Evolutionary conservation across 331 rosid species (phyloP).

Genomic region (Acacia pycnantha): DNA sequence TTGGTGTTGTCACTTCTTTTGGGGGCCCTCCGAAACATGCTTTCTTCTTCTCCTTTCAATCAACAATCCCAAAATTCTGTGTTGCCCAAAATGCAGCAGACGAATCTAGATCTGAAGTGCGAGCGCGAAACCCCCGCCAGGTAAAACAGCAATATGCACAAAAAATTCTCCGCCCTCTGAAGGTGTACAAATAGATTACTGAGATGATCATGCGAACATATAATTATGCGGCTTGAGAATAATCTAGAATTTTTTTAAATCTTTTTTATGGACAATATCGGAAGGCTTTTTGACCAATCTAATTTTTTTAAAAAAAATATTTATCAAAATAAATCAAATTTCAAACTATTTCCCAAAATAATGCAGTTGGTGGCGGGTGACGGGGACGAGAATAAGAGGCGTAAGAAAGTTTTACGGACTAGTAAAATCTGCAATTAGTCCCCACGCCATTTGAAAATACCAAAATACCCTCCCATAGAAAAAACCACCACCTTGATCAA

Average conservation of each 20-base stretch:
- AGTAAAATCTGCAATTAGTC: no score
- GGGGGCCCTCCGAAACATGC: conserved; percentile 76
- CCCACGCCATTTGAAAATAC: no score
- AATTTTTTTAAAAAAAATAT: no score
- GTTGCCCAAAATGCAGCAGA: neutral
- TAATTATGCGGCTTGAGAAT: neutral
- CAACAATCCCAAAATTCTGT: neutral
- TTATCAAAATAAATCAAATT: no score
- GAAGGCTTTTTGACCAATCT: no score
- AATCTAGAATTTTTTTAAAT: neutral
- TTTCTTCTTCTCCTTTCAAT: neutral
- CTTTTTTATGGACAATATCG: neutral
- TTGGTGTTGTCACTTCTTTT: conserved; percentile 69
- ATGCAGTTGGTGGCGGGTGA: no score
- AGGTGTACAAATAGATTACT: neutral
- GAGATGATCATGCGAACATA: neutral
- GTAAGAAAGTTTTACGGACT: no score
- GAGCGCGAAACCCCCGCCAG: neutral
- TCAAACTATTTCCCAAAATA: no score
- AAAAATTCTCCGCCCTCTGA: neutral
- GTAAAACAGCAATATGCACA: neutral
- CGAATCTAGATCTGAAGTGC: conserved; percentile 15
- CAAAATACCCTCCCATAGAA: no score
- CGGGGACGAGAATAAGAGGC: no score
- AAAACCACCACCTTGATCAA: no score